Evolutionary conservation across 768 basidiomycete species (phyloP), one percentile per base, ranked within the genome.

Genomic region (Serpula lacrymans): DNA sequence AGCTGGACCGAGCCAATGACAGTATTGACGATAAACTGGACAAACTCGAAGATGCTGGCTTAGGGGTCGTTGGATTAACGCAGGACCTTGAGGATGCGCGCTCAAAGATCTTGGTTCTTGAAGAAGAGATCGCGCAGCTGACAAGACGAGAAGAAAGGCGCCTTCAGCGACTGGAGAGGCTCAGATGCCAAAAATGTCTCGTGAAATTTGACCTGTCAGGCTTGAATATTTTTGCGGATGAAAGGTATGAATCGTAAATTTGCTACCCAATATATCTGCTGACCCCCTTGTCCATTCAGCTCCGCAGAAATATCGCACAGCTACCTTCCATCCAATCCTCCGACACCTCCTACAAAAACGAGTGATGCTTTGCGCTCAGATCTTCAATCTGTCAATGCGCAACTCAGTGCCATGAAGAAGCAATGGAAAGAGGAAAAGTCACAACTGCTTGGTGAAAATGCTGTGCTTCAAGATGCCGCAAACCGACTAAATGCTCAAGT

Each of bases 21-120:
- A 84, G 77, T 50, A 87, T 94, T 39, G 92, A 94, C 50, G 83
- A 90, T 54, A 92, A 93, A 58, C 71, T 94, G 12, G 88, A 90
- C 55, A 80, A 83, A 37, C 79, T 94, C 3, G 86, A 88, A 53
- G 82, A 90, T 42, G 82, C 84, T 0, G 89, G 89, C 4, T 59
- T 84, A 11, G 87, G 79, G 21, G 82, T 82, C 29, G 78, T 91
- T 32, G 78, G 76, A 6, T 67, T 89, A 25, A 81, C 84, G 0
- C 73, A 71, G 62, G 80, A 77, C 39, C 74, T 91, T 3, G 84
- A 82, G 43, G 85, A 88, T 48, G 84, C 86, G 7, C 75, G 83
- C 6, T 57, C 69, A 11, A 72, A 66, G 47, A 79, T 84, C 12
- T 59, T 60, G 5, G 44, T 55, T 1, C 63, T 90, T 21, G 83